A percentile compares a stretch with the other conserved stretches of the same genome.
Evolutionary conservation across 2,329 filamentous ascomycete genomes (phyloP).

Genomic region (Penicillium sclerotigenum): DNA sequence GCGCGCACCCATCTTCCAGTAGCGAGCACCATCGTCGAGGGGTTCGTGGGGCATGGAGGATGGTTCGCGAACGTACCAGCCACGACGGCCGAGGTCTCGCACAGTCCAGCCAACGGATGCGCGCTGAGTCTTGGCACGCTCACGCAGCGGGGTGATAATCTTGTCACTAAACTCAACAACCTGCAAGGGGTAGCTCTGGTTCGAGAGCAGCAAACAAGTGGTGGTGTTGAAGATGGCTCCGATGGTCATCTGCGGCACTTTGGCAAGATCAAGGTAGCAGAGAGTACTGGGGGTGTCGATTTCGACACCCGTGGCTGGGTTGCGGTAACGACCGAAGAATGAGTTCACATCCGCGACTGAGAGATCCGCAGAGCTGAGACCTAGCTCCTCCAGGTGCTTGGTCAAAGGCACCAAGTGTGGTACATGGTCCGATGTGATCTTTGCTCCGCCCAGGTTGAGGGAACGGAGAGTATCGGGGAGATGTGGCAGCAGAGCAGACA

Average conservation of each 20-base stretch:
- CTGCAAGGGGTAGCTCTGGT: slow-evolving; percentile 64
- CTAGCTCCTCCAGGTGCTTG: slow-evolving; percentile 72
- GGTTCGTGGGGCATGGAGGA: slow-evolving; percentile 31
- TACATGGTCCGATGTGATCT: slow-evolving; percentile 64
- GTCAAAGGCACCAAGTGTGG: slow-evolving; percentile 62
- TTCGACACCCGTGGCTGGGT: slow-evolving; percentile 22
- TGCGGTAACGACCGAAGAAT: slow-evolving; percentile 50
- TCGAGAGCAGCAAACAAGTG: slow-evolving; percentile 56
- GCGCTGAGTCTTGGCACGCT: slow-evolving; percentile 56
- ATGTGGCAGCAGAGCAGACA: slow-evolving; percentile 62
- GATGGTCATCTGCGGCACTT: slow-evolving; percentile 58
- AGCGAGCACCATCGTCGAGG: slow-evolving; percentile 56
- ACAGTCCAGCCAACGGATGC: slow-evolving; percentile 65
- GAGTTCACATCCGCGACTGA: slow-evolving; percentile 63
- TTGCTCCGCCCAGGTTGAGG: slow-evolving; percentile 71
- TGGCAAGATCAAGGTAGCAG: slow-evolving; percentile 73
- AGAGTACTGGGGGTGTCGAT: slow-evolving; percentile 46
- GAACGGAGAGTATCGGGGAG: slow-evolving; percentile 68
- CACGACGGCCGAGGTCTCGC: slow-evolving; percentile 65
- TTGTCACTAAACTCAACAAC: slow-evolving; percentile 73
- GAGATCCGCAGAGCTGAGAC: slow-evolving; percentile 64
- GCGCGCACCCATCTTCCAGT: slow-evolving; percentile 81
- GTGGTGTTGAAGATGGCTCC: slow-evolving; percentile 57
- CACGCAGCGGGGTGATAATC: slow-evolving; percentile 62
- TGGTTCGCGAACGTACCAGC: slow-evolving; percentile 60